phyloP scores from a whole-genome alignment of 2,329 filamentous ascomycete genomes.

The Geosmithia flava region DNA sequence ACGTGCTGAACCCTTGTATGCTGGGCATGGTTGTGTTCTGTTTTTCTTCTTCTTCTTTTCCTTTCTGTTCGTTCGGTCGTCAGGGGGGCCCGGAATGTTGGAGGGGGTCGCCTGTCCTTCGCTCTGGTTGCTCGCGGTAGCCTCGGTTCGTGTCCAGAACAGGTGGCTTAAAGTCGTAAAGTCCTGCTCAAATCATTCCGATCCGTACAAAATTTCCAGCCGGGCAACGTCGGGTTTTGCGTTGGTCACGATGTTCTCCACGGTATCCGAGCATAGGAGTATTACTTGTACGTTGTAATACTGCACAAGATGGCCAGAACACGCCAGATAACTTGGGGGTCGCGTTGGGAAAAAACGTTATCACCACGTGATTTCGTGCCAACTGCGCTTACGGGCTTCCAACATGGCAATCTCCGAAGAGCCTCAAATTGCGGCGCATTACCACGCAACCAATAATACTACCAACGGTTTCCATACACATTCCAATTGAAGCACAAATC shows the following conservation, averaged over 20 bases:
- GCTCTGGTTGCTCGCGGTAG: not conserved
- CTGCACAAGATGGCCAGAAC: not conserved
- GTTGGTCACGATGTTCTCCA: not conserved
- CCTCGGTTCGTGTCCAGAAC: not conserved
- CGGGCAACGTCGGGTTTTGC: not conserved
- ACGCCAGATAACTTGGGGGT: conserved; percentile 5
- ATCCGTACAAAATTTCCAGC: not conserved
- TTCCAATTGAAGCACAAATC: not conserved
- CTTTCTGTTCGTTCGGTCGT: not conserved
- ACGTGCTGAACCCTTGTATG: conserved; percentile 47
- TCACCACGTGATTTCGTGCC: conserved; percentile 11
- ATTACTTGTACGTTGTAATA: not conserved
- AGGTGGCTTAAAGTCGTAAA: not conserved
- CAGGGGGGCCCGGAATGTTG: not conserved
- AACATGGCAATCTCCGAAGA: not conserved
- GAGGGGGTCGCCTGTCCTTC: not conserved
- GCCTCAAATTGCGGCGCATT: no score
- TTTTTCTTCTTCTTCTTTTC: no score
- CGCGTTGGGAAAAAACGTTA: conserved; percentile 4
- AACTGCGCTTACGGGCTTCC: not conserved
- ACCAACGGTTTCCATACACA: not conserved
- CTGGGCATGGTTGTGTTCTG: conserved; percentile 14
- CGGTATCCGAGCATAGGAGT: not conserved
- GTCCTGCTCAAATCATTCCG: not conserved
- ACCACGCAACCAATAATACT: not conserved